phyloP scores from a whole-genome alignment of 2,329 filamentous ascomycete genomes.

The Emergomyces pasteurianus region DNA sequence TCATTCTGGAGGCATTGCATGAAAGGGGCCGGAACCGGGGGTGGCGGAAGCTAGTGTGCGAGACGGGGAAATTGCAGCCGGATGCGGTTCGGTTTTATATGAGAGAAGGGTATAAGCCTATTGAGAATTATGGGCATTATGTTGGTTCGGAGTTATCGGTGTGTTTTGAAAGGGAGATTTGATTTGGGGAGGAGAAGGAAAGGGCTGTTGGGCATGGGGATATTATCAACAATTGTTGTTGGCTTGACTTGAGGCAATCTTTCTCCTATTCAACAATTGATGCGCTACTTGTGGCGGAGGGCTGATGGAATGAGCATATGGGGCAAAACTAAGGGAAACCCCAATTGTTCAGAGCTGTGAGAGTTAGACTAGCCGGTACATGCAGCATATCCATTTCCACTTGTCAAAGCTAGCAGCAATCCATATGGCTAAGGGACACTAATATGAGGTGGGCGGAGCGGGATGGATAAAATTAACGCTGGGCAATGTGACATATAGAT shows the following conservation, averaged over 20 bases:
- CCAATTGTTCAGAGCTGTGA: no score
- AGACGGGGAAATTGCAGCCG: neutral
- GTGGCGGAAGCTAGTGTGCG: neutral
- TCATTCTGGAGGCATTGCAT: neutral
- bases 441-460: neutral
- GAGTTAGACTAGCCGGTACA: no score
- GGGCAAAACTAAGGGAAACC: no score
- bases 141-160: neutral
- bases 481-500: neutral
- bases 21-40: neutral
- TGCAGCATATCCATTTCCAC: neutral
- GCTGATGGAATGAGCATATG: no score
- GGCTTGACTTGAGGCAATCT: neutral
- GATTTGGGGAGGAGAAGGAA: neutral
- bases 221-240: neutral
- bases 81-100: neutral
- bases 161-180: neutral
- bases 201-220: neutral
- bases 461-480: neutral
- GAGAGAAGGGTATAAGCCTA: neutral
- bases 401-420: neutral
- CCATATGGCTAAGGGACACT: neutral
- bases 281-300: no score
- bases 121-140: neutral
- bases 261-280: no score